phyloP scores from a whole-genome alignment of 345 rosid species.

The Salix viminalis region DNA sequence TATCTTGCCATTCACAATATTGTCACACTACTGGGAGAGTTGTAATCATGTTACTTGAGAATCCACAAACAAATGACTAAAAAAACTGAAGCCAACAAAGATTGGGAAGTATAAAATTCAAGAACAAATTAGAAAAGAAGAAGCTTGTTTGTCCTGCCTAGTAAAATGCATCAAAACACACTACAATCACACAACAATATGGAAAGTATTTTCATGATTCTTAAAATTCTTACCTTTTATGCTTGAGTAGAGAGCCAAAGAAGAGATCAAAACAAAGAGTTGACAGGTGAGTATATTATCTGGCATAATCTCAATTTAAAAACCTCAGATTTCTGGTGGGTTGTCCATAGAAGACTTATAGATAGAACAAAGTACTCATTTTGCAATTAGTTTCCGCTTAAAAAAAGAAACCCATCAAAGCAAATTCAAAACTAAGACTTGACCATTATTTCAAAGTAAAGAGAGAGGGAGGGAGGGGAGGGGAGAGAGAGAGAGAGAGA shows the following conservation, averaged over 20 bases:
- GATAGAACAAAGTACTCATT: neutral
- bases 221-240: slow-evolving; percentile 22
- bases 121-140: slow-evolving; percentile 30
- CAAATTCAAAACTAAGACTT: neutral
- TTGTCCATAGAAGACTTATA: neutral
- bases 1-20: slow-evolving; percentile 32
- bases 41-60: slow-evolving; percentile 10
- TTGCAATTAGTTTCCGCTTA: neutral
- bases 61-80: slow-evolving; percentile 12
- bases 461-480: slow-evolving; percentile 6
- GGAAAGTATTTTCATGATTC: slow-evolving; percentile 9
- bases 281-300: neutral
- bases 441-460: slow-evolving; percentile 4
- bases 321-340: neutral
- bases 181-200: neutral
- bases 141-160: slow-evolving; percentile 18
- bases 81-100: slow-evolving; percentile 15
- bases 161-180: neutral
- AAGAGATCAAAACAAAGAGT: slow-evolving; percentile 11
- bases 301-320: slow-evolving; percentile 1
- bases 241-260: slow-evolving; percentile 11
- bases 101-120: slow-evolving; percentile 24
- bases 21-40: slow-evolving; percentile 13
- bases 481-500: slow-evolving; percentile 6
- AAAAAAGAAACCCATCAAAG: slow-evolving; percentile 3